Percentiles rank a stretch among this genome's conserved stretches.
Evolutionary conservation across 768 basidiomycete species (phyloP).

Genomic region (Lenzites betulinus): DNA sequence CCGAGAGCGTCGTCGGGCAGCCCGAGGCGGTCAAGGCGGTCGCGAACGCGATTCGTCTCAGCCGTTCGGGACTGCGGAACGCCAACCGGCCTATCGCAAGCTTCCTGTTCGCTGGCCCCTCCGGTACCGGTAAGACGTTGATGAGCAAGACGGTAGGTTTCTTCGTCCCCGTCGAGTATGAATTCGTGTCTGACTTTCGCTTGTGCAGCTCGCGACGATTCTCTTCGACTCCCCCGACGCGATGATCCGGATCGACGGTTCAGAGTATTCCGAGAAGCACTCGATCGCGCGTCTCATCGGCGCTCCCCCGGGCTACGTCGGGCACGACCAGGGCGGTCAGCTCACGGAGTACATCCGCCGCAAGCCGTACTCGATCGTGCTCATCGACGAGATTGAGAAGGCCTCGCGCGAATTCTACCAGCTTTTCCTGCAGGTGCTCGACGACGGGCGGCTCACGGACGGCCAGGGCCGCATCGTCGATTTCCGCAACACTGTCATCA

Average conservation of each 20-base stretch:
- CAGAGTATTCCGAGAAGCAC: conserved; percentile 89
- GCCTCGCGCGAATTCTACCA: conserved; percentile 77
- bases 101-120: conserved; percentile 91
- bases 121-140: conserved; percentile 89
- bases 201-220: conserved; percentile 73
- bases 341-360: conserved; percentile 92
- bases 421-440: conserved; percentile 81
- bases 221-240: conserved; percentile 91
- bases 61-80: conserved; percentile 91
- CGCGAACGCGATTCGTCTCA: conserved; percentile 90
- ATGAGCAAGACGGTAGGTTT: conserved; percentile 81
- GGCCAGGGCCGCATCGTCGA: conserved; percentile 89
- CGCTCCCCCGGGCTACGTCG: conserved; percentile 88
- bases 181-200: conserved; percentile 12
- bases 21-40: conserved; percentile 90
- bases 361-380: conserved; percentile 84
- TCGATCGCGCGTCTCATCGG: conserved; percentile 71
- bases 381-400: conserved; percentile 92
- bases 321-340: conserved; percentile 87
- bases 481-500: conserved; percentile 90
- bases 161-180: neutral
- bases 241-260: conserved; percentile 91
- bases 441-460: conserved; percentile 91
- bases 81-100: conserved; percentile 86
- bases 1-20: conserved; percentile 83